A percentile compares a stretch with the other conserved stretches of the same genome.
These are phyloP conservation scores for Rhizopus stolonifer DNA, from an alignment of 371 early-diverging fungal genomes.

Conservation along the genomic window DNA sequence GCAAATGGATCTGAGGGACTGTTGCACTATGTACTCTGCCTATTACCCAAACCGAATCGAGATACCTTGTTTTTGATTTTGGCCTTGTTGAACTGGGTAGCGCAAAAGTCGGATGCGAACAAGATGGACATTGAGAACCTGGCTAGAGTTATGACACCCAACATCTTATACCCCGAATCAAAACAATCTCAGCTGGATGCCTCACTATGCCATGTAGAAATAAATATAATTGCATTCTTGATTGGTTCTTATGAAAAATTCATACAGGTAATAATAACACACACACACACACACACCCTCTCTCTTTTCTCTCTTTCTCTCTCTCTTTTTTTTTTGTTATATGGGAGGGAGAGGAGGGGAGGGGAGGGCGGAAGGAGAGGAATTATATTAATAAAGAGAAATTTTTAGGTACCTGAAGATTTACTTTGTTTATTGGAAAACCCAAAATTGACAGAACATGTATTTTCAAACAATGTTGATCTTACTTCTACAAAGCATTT, in stretches of 20 bases:
- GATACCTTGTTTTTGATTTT: conserved; percentile 83
- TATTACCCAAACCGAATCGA: conserved; percentile 88
- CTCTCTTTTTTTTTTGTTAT: too few relatives aligned
- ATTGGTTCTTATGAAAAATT: conserved; percentile 70
- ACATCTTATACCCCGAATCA: conserved; percentile 70
- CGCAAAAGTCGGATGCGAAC: conserved; percentile 68
- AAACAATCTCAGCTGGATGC: conserved; percentile 48
- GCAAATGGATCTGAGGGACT: conserved; percentile 38
- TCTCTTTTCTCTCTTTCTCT: too few relatives aligned
- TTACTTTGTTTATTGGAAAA: conserved; percentile 17
- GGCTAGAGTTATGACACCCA: conserved; percentile 91
- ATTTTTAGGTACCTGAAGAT: conserved; percentile 26
- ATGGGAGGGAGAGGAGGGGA: too few relatives aligned
- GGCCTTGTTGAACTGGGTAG: conserved; percentile 80
- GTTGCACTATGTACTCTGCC: conserved; percentile 73
- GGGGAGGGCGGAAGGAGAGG: too few relatives aligned
- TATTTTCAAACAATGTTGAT: conserved; percentile 17
- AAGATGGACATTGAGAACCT: conserved; percentile 90
- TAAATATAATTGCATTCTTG: conserved; percentile 70
- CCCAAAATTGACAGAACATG: conserved; percentile 21
- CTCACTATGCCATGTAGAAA: too few relatives aligned
- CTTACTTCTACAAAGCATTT: conserved; percentile 29
- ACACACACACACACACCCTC: too few relatives aligned
- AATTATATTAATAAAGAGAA: background rate
- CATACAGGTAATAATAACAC: too few relatives aligned